phyloP scores from a whole-genome alignment of 1,284 basidiomycete genomes.

The Cutaneotrichosporon sp. region DNA sequence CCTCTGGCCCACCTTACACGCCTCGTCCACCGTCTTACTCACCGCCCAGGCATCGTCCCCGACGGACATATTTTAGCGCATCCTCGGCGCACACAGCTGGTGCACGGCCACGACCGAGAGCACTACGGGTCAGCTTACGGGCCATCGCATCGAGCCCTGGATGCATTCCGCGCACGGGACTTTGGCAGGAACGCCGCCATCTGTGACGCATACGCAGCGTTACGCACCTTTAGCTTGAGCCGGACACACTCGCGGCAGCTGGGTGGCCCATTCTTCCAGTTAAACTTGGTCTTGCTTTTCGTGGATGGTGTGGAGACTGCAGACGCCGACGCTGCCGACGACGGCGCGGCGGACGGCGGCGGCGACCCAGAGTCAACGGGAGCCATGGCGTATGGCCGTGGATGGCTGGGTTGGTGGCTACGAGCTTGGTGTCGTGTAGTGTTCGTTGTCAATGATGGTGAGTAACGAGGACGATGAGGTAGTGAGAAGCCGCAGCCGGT shows the following conservation, averaged over 20 bases:
- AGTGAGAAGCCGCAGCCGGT: no score
- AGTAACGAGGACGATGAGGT: no score
- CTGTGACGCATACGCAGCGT: not conserved
- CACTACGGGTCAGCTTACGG: slow-evolving; percentile 11
- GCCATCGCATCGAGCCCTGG: no score
- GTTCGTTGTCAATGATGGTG: no score
- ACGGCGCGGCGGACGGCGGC: not conserved
- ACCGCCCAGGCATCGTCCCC: slow-evolving; percentile 18
- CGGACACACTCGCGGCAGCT: slow-evolving; percentile 24
- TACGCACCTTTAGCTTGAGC: slow-evolving; percentile 23
- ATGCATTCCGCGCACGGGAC: no score
- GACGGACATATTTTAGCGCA: slow-evolving; percentile 22
- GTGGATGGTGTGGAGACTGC: not conserved
- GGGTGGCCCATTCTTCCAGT: slow-evolving; percentile 21
- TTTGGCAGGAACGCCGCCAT: no score
- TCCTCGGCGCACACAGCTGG: slow-evolving; percentile 21
- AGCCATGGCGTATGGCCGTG: not conserved
- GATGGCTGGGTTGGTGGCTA: not conserved
- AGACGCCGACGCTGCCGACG: not conserved
- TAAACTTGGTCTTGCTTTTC: slow-evolving; percentile 12
- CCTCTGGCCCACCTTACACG: not conserved
- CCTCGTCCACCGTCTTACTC: not conserved
- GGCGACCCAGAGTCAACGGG: not conserved
- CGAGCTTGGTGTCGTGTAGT: not conserved
- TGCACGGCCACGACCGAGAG: slow-evolving; percentile 23